phyloP scores from a whole-genome alignment of 2,329 filamentous ascomycete genomes.

The Claviceps spartinae region DNA sequence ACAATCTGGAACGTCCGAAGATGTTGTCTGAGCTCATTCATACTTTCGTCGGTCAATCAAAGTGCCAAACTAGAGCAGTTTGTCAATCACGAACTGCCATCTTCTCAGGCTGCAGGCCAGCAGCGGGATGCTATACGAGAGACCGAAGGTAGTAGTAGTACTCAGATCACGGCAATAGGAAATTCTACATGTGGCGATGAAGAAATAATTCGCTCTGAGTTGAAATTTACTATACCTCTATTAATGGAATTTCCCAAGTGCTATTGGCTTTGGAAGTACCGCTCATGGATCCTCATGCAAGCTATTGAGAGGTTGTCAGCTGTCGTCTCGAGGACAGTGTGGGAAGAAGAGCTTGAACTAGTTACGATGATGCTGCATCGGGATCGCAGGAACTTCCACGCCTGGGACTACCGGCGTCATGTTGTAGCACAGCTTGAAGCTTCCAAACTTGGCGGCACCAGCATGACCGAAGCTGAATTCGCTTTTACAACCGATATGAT shows the following conservation, averaged over 20 bases:
- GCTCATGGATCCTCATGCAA: slow-evolving; percentile 69
- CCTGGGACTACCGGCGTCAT: slow-evolving; percentile 79
- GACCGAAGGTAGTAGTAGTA: not conserved
- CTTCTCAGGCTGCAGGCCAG: not conserved
- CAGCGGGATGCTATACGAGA: not conserved
- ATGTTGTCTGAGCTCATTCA: slow-evolving; percentile 43
- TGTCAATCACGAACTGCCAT: not conserved
- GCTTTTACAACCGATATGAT: slow-evolving; percentile 88
- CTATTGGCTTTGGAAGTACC: slow-evolving; percentile 99
- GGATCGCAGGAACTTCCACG: slow-evolving; percentile 89
- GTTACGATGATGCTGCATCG: slow-evolving; percentile 77
- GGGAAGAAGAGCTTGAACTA: slow-evolving; percentile 72
- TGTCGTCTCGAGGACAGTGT: slow-evolving; percentile 48
- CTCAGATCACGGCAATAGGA: too few relatives aligned
- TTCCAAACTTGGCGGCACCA: slow-evolving; percentile 33
- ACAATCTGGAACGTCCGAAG: slow-evolving; percentile 85
- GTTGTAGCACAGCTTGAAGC: slow-evolving; percentile 67
- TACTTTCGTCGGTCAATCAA: not conserved
- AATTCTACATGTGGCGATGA: not conserved
- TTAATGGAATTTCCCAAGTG: slow-evolving; percentile 84
- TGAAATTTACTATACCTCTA: slow-evolving; percentile 71
- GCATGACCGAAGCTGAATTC: slow-evolving; percentile 69
- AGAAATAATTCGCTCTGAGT: slow-evolving; percentile 51
- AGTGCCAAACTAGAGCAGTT: not conserved
- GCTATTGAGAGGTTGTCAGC: slow-evolving; percentile 50